phyloP scores from a whole-genome alignment of 108 stramenopile species.

The Cyclostephanos tholiformis region DNA sequence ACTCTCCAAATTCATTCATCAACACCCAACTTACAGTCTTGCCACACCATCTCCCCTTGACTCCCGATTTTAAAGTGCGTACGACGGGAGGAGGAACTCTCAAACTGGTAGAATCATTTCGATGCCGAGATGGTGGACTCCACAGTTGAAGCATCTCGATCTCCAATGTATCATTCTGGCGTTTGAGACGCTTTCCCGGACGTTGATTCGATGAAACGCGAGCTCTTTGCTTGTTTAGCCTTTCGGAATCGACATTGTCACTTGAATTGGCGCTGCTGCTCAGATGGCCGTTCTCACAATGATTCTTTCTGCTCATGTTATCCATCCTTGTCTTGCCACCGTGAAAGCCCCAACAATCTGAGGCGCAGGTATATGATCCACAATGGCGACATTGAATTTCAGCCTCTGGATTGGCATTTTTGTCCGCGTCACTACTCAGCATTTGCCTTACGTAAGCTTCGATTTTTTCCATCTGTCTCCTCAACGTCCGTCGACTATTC shows the following conservation, averaged over 20 bases:
- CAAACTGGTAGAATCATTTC: conserved; percentile 50
- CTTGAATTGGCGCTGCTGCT: conserved; percentile 9
- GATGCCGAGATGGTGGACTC: conserved; percentile 42
- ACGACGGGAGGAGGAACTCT: conserved; percentile 63
- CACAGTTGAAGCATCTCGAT: conserved; percentile 46
- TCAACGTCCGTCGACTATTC: conserved; percentile 72
- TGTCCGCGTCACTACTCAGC: conserved; percentile 2
- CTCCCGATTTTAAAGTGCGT: conserved; percentile 54
- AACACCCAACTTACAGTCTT: conserved; percentile 56
- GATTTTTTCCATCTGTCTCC: conserved; percentile 70
- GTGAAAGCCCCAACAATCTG: conserved; percentile 85
- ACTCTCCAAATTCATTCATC: conserved; percentile 60
- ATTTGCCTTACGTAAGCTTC: conserved; percentile 23
- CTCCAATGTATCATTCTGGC: conserved; percentile 54
- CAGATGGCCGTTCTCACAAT: neutral
- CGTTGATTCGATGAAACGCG: conserved; percentile 46
- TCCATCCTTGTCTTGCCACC: conserved; percentile 64
- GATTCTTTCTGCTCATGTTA: conserved; percentile 28
- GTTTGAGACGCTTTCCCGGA: conserved; percentile 43
- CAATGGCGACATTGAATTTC: conserved; percentile 70
- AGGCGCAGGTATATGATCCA: conserved; percentile 59
- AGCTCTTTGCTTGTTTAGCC: conserved; percentile 20
- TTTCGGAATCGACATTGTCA: neutral
- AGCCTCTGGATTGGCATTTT: neutral
- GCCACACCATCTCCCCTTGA: conserved; percentile 82